These are phyloP conservation scores for Cerrena zonata DNA, from an alignment of 1,284 basidiomycete species.

Conservation along the genomic window DNA sequence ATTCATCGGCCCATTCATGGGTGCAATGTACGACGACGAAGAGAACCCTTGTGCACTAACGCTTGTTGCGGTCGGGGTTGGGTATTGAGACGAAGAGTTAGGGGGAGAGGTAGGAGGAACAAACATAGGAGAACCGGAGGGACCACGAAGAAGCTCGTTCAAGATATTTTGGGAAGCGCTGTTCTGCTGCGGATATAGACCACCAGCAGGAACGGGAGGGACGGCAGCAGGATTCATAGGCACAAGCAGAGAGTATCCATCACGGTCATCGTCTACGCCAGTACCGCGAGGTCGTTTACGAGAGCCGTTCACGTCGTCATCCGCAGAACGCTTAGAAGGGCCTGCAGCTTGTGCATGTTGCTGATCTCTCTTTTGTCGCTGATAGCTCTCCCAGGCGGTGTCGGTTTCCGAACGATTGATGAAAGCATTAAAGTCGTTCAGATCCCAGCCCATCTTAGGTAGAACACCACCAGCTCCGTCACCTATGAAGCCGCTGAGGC, in stretches of 20 bases:
- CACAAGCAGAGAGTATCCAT: slow-evolving; percentile 49
- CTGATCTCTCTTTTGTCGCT: slow-evolving; percentile 50
- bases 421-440: slow-evolving; percentile 72
- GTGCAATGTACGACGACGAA: slow-evolving; percentile 47
- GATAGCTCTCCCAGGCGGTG: slow-evolving; percentile 84
- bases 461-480: slow-evolving; percentile 76
- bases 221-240: slow-evolving; percentile 40
- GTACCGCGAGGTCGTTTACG: slow-evolving; percentile 49
- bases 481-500: slow-evolving; percentile 74
- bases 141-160: slow-evolving; percentile 54
- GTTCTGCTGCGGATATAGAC: slow-evolving; percentile 24
- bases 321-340: slow-evolving; percentile 36
- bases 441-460: slow-evolving; percentile 73
- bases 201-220: slow-evolving; percentile 33
- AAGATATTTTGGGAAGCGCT: slow-evolving; percentile 42
- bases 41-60: slow-evolving; percentile 36
- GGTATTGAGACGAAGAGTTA: slow-evolving; percentile 34
- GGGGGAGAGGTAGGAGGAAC: slow-evolving; percentile 38
- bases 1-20: slow-evolving; percentile 32
- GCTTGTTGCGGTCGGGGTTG: slow-evolving; percentile 21
- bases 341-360: slow-evolving; percentile 14
- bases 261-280: slow-evolving; percentile 36
- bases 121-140: slow-evolving; percentile 59
- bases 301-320: slow-evolving; percentile 41
- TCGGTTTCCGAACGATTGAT: slow-evolving; percentile 83